Percentiles rank a stretch among this genome's conserved stretches.
Conservation (phyloP, 108 stramenopile species). For the Pseudonitzschia delicatissima region DNA sequence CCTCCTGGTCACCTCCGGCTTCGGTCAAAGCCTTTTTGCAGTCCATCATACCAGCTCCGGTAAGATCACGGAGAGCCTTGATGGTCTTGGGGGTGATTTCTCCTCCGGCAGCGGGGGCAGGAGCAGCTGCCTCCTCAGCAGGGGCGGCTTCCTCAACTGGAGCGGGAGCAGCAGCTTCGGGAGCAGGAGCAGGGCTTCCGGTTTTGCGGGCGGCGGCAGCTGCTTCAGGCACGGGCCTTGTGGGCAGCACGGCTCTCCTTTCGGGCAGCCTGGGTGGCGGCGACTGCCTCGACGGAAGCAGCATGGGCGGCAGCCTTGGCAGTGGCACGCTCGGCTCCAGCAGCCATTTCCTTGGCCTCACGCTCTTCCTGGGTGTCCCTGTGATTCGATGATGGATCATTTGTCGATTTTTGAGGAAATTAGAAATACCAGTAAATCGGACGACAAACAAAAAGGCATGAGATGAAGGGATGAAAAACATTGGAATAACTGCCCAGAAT, state of each 20-base stretch:
- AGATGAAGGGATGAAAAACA: no score
- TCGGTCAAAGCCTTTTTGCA: conserved; percentile 77
- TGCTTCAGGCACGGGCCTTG: conserved; percentile 8
- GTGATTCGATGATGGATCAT: no score
- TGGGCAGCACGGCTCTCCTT: conserved; percentile 13
- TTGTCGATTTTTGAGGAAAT: no score
- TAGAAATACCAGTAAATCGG: no score
- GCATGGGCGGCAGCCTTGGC: conserved; percentile 13
- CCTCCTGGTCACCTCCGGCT: conserved; percentile 64
- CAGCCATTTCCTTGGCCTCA: conserved; percentile 22
- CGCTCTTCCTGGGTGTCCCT: conserved; percentile 19
- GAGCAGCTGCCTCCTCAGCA: conserved; percentile 4
- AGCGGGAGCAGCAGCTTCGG: neutral
- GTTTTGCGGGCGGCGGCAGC: neutral
- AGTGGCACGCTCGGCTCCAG: conserved; percentile 13
- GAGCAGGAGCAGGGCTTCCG: neutral
- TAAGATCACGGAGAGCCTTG: conserved; percentile 66
- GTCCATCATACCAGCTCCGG: conserved; percentile 86
- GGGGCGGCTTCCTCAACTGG: neutral
- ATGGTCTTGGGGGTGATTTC: conserved; percentile 35
- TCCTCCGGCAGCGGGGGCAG: conserved; percentile 12
- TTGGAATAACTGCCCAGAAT: no score
- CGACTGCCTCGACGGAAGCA: conserved; percentile 5
- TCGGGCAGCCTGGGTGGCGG: conserved; percentile 17
- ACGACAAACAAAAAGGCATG: no score